phyloP scores from a whole-genome alignment of 352 stramenopile genomes.

The Nothophytophthora sp. region DNA sequence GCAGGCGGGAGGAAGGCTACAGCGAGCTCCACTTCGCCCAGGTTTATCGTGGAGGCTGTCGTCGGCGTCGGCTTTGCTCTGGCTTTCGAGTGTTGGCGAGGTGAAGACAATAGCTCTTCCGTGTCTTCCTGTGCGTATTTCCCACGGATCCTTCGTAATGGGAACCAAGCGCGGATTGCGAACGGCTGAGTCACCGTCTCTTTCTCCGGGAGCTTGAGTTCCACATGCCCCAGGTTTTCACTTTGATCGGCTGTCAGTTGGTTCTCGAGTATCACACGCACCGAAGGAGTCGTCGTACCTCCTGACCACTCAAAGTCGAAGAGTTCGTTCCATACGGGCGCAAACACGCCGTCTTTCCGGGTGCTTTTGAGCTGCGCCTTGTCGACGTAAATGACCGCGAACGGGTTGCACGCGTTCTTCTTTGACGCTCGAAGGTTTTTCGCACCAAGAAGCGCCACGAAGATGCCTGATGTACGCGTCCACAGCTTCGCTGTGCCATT shows the following conservation, averaged over 20 bases:
- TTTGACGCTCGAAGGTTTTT: slow-evolving; percentile 55
- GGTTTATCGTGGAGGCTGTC: not conserved
- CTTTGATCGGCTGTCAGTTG: slow-evolving; percentile 70
- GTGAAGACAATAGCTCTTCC: slow-evolving; percentile 4
- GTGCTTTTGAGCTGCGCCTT: slow-evolving; percentile 65
- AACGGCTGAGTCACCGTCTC: slow-evolving; percentile 32
- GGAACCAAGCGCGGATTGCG: slow-evolving; percentile 50
- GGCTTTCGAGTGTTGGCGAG: slow-evolving; percentile 5
- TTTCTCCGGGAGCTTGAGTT: slow-evolving; percentile 38
- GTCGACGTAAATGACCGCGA: slow-evolving; percentile 54
- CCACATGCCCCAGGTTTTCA: slow-evolving; percentile 57
- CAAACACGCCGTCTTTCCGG: slow-evolving; percentile 63
- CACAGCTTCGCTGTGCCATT: slow-evolving; percentile 44
- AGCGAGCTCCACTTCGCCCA: slow-evolving; percentile 58
- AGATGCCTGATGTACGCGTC: slow-evolving; percentile 48
- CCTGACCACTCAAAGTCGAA: slow-evolving; percentile 74
- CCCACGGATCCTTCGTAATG: slow-evolving; percentile 34
- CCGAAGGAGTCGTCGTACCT: slow-evolving; percentile 5
- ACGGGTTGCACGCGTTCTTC: slow-evolving; percentile 78
- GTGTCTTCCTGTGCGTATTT: slow-evolving; percentile 24
- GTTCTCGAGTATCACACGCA: slow-evolving; percentile 63
- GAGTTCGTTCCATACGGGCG: slow-evolving; percentile 75
- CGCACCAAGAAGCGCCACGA: slow-evolving; percentile 49
- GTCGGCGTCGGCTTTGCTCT: slow-evolving; percentile 10
- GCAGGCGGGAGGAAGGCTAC: slow-evolving; percentile 43